These are phyloP conservation scores for Suillus subaureus DNA, from an alignment of 768 basidiomycete species.

Conservation along the genomic window DNA sequence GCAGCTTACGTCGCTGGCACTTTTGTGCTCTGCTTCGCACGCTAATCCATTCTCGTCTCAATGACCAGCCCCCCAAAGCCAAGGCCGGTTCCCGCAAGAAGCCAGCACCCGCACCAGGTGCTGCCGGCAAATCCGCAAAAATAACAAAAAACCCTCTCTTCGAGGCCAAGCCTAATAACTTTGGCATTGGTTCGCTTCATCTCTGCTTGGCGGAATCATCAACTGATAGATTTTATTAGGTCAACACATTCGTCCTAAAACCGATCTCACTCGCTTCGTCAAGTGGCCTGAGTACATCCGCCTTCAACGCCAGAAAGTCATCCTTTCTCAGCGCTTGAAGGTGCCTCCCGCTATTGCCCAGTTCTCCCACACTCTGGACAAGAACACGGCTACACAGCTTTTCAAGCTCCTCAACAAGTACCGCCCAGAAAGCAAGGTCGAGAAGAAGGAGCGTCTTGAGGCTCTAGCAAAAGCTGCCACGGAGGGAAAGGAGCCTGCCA, in stretches of 20 bases:
- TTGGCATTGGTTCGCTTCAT: slow-evolving; percentile 83
- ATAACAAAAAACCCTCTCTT: slow-evolving; percentile 94
- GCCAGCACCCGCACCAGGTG: slow-evolving; percentile 83
- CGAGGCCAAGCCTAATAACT: slow-evolving; percentile 88
- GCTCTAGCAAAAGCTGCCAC: slow-evolving; percentile 77
- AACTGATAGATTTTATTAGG: slow-evolving; percentile 49
- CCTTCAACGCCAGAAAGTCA: slow-evolving; percentile 97
- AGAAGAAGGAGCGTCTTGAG: slow-evolving; percentile 94
- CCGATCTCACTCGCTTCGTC: slow-evolving; percentile 95
- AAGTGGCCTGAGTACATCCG: slow-evolving; percentile 99
- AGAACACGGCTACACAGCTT: slow-evolving; percentile 97
- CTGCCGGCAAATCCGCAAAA: slow-evolving; percentile 75
- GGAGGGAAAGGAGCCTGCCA: slow-evolving; percentile 71
- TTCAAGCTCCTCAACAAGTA: slow-evolving; percentile 99
- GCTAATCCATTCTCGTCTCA: slow-evolving; percentile 69
- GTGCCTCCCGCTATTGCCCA: slow-evolving; percentile 98
- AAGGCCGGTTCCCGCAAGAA: slow-evolving; percentile 78
- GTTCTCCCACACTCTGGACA: slow-evolving; percentile 97
- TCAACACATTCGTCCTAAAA: slow-evolving; percentile 88
- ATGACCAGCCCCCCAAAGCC: slow-evolving; percentile 85
- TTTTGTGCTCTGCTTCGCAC: slow-evolving; percentile 18
- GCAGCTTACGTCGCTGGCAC: slow-evolving; percentile 30
- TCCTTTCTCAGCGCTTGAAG: slow-evolving; percentile 96
- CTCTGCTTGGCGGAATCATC: not conserved
- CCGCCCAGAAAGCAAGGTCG: slow-evolving; percentile 90